phyloP scores from a whole-genome alignment of 192 early-diverging fungal genomes.

The Umbelopsis sp. region DNA sequence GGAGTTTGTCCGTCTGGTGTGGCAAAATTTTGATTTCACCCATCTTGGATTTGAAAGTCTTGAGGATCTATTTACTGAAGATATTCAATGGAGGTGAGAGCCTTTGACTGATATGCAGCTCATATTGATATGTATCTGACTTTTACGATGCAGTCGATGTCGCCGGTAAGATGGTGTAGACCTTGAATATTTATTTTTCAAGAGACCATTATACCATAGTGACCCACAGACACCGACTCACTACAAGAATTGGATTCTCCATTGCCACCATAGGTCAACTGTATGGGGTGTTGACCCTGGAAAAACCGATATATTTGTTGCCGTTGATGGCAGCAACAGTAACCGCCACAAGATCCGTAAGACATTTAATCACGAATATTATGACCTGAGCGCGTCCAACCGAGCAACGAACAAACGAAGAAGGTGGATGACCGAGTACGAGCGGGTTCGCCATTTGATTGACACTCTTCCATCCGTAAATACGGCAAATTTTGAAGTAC shows the following conservation, averaged over 20 bases:
- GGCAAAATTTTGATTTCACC: slow-evolving; percentile 1
- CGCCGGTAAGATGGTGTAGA: background rate
- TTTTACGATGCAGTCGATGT: background rate
- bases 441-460: background rate
- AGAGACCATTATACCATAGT: background rate
- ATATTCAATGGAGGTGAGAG: background rate
- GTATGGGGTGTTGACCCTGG: background rate
- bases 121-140: background rate
- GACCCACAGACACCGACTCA: background rate
- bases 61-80: background rate
- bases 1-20: background rate
- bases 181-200: background rate
- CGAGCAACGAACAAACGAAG: background rate
- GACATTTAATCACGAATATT: background rate
- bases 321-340: background rate
- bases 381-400: background rate
- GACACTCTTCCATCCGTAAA: background rate
- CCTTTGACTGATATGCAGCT: background rate
- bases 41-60: background rate
- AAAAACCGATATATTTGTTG: background rate
- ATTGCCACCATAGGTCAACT: background rate
- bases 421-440: background rate
- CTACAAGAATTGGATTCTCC: background rate
- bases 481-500: background rate
- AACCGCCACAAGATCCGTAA: background rate